Evolutionary conservation across 192 early-diverging fungal species (phyloP).

Genomic region (Rhizophagus sp.): DNA sequence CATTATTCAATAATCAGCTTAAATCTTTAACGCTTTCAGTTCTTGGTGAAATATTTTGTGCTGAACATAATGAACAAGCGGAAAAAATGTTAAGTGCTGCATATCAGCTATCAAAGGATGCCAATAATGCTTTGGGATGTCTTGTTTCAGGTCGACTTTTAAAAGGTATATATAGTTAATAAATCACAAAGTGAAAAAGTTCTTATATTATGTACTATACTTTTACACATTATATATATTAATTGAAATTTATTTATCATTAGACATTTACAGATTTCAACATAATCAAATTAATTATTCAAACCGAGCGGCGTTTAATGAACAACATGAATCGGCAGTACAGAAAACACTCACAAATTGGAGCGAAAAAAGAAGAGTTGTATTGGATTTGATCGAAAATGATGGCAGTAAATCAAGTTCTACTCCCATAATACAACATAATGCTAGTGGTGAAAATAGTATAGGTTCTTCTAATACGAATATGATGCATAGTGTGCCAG

Average conservation of each 20-base stretch:
- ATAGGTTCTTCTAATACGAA: background rate
- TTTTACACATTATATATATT: background rate
- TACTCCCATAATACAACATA: background rate
- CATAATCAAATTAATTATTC: slow-evolving; percentile 7
- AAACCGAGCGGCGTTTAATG: slow-evolving; percentile 10
- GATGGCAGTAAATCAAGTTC: background rate
- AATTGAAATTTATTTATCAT: background rate
- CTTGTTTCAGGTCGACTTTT: slow-evolving; percentile 22
- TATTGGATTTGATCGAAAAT: background rate
- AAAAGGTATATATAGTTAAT: slow-evolving; percentile 5
- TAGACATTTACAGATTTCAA: slow-evolving; percentile 22
- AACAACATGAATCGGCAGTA: slow-evolving; percentile 15
- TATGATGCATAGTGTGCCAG: background rate
- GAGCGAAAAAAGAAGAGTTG: slow-evolving; percentile 11
- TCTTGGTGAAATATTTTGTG: slow-evolving; percentile 39
- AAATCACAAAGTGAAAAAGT: too few species aligned
- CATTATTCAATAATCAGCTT: slow-evolving; percentile 40
- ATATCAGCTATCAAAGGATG: slow-evolving; percentile 21
- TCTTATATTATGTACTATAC: too few species aligned
- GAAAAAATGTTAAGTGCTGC: slow-evolving; percentile 46
- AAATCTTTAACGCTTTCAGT: slow-evolving; percentile 40
- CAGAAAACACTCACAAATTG: slow-evolving; percentile 7
- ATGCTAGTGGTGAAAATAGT: background rate
- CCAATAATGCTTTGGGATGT: slow-evolving; percentile 5
- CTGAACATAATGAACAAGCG: slow-evolving; percentile 47